Evolutionary conservation across 345 rosid species (phyloP).

Genomic region (Eucalyptus caleyi): DNA sequence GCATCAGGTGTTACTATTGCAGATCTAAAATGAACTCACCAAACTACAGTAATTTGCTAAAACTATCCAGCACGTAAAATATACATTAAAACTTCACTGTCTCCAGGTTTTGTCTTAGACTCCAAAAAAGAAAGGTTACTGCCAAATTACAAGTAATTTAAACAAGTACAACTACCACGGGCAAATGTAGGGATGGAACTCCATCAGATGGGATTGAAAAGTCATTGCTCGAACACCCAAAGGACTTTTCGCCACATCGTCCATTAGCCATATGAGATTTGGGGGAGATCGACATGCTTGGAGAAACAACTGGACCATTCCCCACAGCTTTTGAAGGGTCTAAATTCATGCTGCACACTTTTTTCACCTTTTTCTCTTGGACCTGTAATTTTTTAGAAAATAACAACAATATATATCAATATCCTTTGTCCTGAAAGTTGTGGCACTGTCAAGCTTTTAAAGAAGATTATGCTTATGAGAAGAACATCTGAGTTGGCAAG

Average conservation of each 20-base stretch:
- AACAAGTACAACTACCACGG: constrained; percentile 73
- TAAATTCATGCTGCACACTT: constrained; percentile 69
- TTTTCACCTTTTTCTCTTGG: constrained; percentile 92
- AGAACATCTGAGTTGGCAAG: background rate
- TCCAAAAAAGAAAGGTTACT: background rate
- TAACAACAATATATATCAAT: background rate
- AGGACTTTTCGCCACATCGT: constrained; percentile 20
- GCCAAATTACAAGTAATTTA: background rate
- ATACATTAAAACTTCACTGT: background rate
- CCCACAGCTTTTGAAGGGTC: constrained; percentile 35
- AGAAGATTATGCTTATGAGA: background rate
- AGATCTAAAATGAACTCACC: background rate
- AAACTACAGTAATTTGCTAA: background rate
- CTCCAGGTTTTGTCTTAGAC: background rate
- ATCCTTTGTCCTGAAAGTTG: background rate
- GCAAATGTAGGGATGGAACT: constrained; percentile 59
- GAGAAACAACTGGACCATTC: constrained; percentile 25
- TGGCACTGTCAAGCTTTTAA: background rate
- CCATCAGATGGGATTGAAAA: constrained; percentile 52
- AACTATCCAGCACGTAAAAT: background rate
- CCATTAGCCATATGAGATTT: constrained; percentile 42
- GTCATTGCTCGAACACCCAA: constrained; percentile 25
- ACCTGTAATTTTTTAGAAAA: constrained; percentile 33
- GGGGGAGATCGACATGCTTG: constrained; percentile 27
- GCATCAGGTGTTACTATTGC: background rate